phyloP scores from a whole-genome alignment of 129 eudicot species.

The Heracleum sosnowskyi region DNA sequence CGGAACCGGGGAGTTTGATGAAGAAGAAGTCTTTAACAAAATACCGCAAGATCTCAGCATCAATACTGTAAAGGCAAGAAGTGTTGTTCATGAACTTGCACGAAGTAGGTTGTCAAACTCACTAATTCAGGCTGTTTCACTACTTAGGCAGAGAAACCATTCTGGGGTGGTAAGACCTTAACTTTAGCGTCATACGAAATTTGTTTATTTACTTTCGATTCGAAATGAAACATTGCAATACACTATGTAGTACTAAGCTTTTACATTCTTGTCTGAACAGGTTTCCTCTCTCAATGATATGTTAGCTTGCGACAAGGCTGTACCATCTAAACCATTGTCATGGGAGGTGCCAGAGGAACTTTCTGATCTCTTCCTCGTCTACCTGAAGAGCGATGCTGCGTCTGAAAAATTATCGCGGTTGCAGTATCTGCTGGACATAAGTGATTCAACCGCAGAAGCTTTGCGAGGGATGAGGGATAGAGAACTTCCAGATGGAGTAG shows the following conservation, averaged over 20 bases:
- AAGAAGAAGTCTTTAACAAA: slow-evolving; percentile 72
- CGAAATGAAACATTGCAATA: neutral
- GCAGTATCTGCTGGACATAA: slow-evolving; percentile 63
- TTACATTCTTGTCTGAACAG: slow-evolving; percentile 25
- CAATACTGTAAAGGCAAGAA: slow-evolving; percentile 54
- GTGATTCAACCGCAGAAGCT: slow-evolving; percentile 71
- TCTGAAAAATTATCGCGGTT: slow-evolving; percentile 65
- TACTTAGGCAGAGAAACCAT: slow-evolving; percentile 73
- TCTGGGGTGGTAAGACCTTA: slow-evolving; percentile 65
- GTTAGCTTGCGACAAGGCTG: slow-evolving; percentile 97
- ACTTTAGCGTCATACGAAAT: neutral
- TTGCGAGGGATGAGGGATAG: slow-evolving; percentile 47
- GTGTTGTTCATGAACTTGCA: slow-evolving; percentile 69
- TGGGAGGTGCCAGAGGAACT: slow-evolving; percentile 87
- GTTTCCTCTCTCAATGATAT: slow-evolving; percentile 77
- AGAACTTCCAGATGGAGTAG: slow-evolving; percentile 28
- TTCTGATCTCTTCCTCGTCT: slow-evolving; percentile 52
- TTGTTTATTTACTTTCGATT: neutral
- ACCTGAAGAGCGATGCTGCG: slow-evolving; percentile 50
- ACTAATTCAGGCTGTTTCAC: slow-evolving; percentile 68
- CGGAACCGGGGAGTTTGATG: slow-evolving; percentile 95
- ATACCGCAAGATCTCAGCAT: slow-evolving; percentile 81
- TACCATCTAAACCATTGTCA: slow-evolving; percentile 65
- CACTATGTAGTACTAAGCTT: neutral
- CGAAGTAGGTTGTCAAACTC: slow-evolving; percentile 56